phyloP scores from a whole-genome alignment of 1,139 yeast species.

The Zhuliangozyma parablackwelliae region DNA sequence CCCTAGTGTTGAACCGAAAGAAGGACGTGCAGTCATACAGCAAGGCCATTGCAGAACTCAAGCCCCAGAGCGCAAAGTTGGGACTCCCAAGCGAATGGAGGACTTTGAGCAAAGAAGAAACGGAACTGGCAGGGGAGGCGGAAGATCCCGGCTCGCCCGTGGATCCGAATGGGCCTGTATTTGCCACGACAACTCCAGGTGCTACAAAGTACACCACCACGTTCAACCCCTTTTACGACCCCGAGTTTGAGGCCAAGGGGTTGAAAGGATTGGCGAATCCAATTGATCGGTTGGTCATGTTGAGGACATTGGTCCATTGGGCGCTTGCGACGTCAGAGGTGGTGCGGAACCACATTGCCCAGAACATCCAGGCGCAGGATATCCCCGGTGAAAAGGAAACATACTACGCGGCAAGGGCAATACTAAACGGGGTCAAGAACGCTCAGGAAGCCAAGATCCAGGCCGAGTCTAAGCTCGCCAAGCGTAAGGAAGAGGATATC shows the following conservation, averaged over 20 bases:
- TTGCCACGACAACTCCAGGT: neutral
- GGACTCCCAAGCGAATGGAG: slow-evolving; percentile 51
- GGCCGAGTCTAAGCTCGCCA: slow-evolving; percentile 28
- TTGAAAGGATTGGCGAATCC: slow-evolving; percentile 40
- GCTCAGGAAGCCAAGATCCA: slow-evolving; percentile 28
- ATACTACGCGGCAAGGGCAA: slow-evolving; percentile 35
- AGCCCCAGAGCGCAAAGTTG: slow-evolving; percentile 24
- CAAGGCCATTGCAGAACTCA: slow-evolving; percentile 40
- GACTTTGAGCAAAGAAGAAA: slow-evolving; percentile 9
- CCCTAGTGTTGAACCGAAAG: slow-evolving; percentile 40
- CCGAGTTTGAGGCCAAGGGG: slow-evolving; percentile 42
- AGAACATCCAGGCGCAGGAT: slow-evolving; percentile 32
- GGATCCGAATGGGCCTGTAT: slow-evolving; percentile 23
- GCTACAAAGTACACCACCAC: slow-evolving; percentile 1
- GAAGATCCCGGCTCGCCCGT: slow-evolving; percentile 21
- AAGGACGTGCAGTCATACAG: slow-evolving; percentile 25
- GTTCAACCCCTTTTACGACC: slow-evolving; percentile 30
- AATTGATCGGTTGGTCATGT: slow-evolving; percentile 40
- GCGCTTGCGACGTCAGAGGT: slow-evolving; percentile 39
- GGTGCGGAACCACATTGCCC: slow-evolving; percentile 34
- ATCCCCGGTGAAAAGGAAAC: slow-evolving; percentile 45
- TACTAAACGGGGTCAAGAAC: slow-evolving; percentile 34
- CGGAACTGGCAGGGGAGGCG: slow-evolving; percentile 9
- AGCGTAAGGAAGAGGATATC: slow-evolving; percentile 25
- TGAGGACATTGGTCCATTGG: slow-evolving; percentile 50